Evolutionary conservation across 108 stramenopile species (phyloP).

Genomic region (Nannochloropsis granulata): DNA sequence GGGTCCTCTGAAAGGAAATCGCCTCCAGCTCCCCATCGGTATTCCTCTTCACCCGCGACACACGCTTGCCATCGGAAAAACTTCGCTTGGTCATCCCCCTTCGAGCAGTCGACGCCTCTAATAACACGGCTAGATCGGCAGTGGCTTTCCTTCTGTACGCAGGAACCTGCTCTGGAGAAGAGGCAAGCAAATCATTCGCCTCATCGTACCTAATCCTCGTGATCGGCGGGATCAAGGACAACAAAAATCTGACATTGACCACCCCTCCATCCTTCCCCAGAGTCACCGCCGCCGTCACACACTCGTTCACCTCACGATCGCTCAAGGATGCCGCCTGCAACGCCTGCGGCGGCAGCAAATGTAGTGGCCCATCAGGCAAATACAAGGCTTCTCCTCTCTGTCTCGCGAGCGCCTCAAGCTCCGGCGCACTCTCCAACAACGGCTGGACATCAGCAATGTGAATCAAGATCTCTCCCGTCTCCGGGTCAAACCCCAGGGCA

Average conservation of each 20-base stretch:
- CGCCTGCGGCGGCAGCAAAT: slow-evolving; percentile 24
- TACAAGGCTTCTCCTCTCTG: slow-evolving; percentile 7
- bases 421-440: slow-evolving; percentile 2
- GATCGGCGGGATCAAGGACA: slow-evolving; percentile 7
- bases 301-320: slow-evolving; percentile 4
- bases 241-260: slow-evolving; percentile 3
- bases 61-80: neutral
- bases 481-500: slow-evolving; percentile 16
- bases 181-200: neutral
- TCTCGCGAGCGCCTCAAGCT: slow-evolving; percentile 16
- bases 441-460: slow-evolving; percentile 23
- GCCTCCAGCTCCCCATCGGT: neutral
- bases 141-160: neutral
- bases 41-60: neutral
- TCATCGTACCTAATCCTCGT: neutral
- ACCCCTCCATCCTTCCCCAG: slow-evolving; percentile 3
- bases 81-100: neutral
- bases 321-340: slow-evolving; percentile 14
- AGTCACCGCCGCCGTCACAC: slow-evolving; percentile 10
- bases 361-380: slow-evolving; percentile 18
- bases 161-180: neutral
- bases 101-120: neutral
- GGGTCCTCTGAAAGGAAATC: neutral
- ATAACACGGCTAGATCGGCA: neutral
- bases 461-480: slow-evolving; percentile 8